Conservation (phyloP, 75 land plant species). For the Pinus albicaulis region DNA sequence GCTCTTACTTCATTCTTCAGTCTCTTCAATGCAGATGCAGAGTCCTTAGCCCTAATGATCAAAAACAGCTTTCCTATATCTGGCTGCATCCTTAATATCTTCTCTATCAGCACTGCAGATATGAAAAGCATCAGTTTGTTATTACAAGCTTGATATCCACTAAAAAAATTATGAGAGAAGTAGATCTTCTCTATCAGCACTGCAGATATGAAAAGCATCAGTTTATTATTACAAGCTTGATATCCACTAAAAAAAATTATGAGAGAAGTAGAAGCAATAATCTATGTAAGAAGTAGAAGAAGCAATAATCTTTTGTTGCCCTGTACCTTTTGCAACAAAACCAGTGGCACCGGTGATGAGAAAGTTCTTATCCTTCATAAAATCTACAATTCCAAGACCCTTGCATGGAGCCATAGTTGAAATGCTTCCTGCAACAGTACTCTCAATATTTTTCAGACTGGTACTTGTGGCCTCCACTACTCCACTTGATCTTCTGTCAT, state of each 20-base stretch:
- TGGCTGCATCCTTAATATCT: constrained; percentile 74
- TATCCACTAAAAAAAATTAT: no score
- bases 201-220: constrained; percentile 15
- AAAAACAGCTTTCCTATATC: constrained; percentile 77
- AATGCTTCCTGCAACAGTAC: not conserved
- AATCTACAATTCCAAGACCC: constrained; percentile 16
- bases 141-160: no score
- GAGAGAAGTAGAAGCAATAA: no score
- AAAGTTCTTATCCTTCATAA: constrained; percentile 30
- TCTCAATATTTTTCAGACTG: not conserved
- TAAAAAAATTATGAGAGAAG: no score
- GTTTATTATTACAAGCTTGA: no score
- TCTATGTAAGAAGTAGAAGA: no score
- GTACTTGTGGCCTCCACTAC: not conserved
- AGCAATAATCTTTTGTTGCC: no score
- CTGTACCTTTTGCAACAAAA: constrained; percentile 42
- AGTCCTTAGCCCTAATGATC: constrained; percentile 67
- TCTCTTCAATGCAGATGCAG: constrained; percentile 50
- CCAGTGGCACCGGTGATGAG: constrained; percentile 49
- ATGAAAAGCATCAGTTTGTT: not conserved
- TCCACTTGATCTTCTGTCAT: no score
- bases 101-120: constrained; percentile 82
- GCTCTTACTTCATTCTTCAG: constrained; percentile 60
- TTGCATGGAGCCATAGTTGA: not conserved
- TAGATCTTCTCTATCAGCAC: constrained; percentile 96